These are phyloP conservation scores for Termitomyces sp. DNA, from an alignment of 768 basidiomycete species.

Conservation along the genomic window DNA sequence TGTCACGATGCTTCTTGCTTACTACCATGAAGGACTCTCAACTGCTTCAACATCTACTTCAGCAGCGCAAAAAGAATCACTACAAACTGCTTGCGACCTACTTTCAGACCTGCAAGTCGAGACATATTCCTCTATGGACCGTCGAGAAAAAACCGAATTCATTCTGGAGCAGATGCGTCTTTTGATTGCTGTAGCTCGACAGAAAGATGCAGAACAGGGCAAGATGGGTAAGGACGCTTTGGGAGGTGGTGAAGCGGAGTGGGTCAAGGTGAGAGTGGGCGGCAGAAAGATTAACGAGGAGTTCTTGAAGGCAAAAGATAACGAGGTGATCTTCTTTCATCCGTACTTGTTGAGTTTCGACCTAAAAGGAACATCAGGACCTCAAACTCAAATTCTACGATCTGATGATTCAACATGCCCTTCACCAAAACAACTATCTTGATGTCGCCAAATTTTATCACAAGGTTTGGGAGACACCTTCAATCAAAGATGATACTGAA, in stretches of 20 bases:
- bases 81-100: slow-evolving; percentile 86
- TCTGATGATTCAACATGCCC: slow-evolving; percentile 91
- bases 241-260: slow-evolving; percentile 79
- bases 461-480: slow-evolving; percentile 96
- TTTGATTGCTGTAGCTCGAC: slow-evolving; percentile 66
- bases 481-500: slow-evolving; percentile 77
- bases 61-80: slow-evolving; percentile 53
- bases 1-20: slow-evolving; percentile 81
- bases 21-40: slow-evolving; percentile 74
- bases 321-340: slow-evolving; percentile 53
- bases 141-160: slow-evolving; percentile 96
- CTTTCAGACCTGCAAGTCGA: slow-evolving; percentile 96
- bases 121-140: slow-evolving; percentile 98
- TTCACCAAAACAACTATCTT: slow-evolving; percentile 80
- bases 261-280: slow-evolving; percentile 89
- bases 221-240: slow-evolving; percentile 58
- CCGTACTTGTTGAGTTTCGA: neutral
- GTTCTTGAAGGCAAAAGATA: slow-evolving; percentile 83
- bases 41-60: slow-evolving; percentile 36
- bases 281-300: slow-evolving; percentile 91
- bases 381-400: slow-evolving; percentile 95
- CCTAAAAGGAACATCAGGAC: slow-evolving; percentile 45
- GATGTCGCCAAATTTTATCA: slow-evolving; percentile 94
- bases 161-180: slow-evolving; percentile 97
- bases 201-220: slow-evolving; percentile 66